A percentile compares a stretch with the other conserved stretches of the same genome.
These are phyloP conservation scores for Mycena maculata DNA, from an alignment of 768 basidiomycete species.

Conservation along the genomic window DNA sequence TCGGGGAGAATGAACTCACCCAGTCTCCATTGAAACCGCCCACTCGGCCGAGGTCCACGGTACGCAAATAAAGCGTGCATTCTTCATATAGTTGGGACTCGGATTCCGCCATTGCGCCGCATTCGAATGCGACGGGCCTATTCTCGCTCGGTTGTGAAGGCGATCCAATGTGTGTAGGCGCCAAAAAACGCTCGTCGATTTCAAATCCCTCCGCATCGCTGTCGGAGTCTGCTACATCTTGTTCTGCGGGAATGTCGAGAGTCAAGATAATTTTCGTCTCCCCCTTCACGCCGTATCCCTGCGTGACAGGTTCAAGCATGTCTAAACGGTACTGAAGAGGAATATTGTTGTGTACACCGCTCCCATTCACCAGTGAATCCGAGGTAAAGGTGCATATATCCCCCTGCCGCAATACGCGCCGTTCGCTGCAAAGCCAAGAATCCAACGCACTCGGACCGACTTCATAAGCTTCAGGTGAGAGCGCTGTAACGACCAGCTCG, in stretches of 20 bases:
- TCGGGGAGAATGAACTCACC: conserved; percentile 55
- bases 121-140: conserved; percentile 31
- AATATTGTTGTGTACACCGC: conserved; percentile 27
- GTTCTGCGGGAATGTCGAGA: conserved; percentile 34
- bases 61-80: conserved; percentile 68
- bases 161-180: conserved; percentile 56
- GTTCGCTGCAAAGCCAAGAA: conserved; percentile 53
- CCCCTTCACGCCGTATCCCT: conserved; percentile 66
- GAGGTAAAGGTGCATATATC: conserved; percentile 48
- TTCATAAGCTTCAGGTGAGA: conserved; percentile 61
- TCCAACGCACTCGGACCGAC: conserved; percentile 54
- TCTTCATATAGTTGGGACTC: conserved; percentile 57
- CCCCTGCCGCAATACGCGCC: conserved; percentile 65
- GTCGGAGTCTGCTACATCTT: conserved; percentile 31
- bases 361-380: conserved; percentile 31
- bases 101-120: conserved; percentile 47
- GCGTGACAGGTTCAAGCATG: conserved; percentile 77
- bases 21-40: conserved; percentile 83
- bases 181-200: conserved; percentile 80
- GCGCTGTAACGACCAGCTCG: conserved; percentile 64
- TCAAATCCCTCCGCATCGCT: conserved; percentile 62
- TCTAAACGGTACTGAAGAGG: conserved; percentile 60
- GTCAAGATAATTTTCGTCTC: conserved; percentile 67
- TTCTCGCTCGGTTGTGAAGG: conserved; percentile 33
- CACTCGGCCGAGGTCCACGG: conserved; percentile 70